Evolutionary conservation across 495 filamentous ascomycete species (phyloP).

Genomic region (Penicillium diatomitis): DNA sequence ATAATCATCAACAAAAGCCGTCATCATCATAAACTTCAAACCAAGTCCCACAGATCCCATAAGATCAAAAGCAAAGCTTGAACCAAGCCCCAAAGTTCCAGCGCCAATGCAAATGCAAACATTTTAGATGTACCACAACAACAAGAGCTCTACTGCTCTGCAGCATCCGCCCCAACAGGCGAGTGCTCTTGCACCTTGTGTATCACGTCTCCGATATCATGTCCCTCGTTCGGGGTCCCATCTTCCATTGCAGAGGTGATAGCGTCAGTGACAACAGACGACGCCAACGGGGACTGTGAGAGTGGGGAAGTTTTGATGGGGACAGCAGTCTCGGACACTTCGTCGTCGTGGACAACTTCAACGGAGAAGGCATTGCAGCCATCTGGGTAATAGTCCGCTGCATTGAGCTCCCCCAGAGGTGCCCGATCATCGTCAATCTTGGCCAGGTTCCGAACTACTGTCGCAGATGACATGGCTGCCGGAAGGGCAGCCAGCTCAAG

Average conservation of each 20-base stretch:
- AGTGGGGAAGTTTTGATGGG: slow-evolving; percentile 13
- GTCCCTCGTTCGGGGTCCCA: slow-evolving; percentile 4
- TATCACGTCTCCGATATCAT: too few relatives aligned
- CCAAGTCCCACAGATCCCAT: neutral
- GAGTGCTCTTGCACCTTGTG: neutral
- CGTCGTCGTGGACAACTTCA: slow-evolving; percentile 47
- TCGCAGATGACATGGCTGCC: slow-evolving; percentile 5
- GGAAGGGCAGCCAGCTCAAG: slow-evolving; percentile 21
- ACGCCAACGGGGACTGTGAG: slow-evolving; percentile 2
- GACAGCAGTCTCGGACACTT: slow-evolving; percentile 34
- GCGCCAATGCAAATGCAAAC: slow-evolving; percentile 14
- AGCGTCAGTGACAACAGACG: slow-evolving; percentile 10
- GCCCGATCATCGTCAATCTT: slow-evolving; percentile 49
- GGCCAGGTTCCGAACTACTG: slow-evolving; percentile 20
- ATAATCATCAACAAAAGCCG: neutral
- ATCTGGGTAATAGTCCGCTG: slow-evolving; percentile 62
- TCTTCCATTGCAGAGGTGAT: slow-evolving; percentile 26
- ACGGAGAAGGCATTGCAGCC: slow-evolving; percentile 55
- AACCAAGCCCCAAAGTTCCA: neutral
- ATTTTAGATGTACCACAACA: neutral
- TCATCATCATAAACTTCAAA: neutral
- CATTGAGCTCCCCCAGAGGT: slow-evolving; percentile 61
- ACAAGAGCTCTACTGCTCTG: neutral
- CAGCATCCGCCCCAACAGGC: neutral
- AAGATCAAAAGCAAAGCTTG: neutral